phyloP scores from a whole-genome alignment of 78 protist genomes.

The Protostelium mycophagum region DNA sequence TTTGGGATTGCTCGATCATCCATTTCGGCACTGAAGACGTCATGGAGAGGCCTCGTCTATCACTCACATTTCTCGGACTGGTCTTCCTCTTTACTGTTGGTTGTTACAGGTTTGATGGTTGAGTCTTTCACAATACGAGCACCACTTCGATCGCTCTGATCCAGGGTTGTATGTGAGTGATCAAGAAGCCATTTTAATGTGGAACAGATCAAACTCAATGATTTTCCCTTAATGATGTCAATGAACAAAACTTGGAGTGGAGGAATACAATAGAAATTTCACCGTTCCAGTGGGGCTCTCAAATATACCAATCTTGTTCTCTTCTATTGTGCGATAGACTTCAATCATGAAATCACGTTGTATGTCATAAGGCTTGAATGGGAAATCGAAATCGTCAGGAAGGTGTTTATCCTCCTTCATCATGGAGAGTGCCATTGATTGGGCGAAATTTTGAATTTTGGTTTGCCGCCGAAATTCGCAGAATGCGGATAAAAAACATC shows the following conservation, averaged over 20 bases:
- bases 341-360: conserved; percentile 15
- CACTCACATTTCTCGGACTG: too few relatives aligned
- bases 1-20: background rate
- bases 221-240: conserved; percentile 27
- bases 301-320: conserved; percentile 48
- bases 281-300: conserved; percentile 74
- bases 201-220: conserved; percentile 26
- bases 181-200: conserved; percentile 14
- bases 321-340: background rate
- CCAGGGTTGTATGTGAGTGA: background rate
- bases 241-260: background rate
- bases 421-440: background rate
- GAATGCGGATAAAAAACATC: background rate
- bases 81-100: too few relatives aligned
- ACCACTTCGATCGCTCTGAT: too few relatives aligned
- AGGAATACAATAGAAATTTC: background rate
- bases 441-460: too few relatives aligned
- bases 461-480: background rate
- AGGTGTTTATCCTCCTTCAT: background rate
- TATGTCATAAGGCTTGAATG: conserved; percentile 38
- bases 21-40: background rate
- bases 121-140: too few relatives aligned
- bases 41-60: background rate
- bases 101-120: too few relatives aligned
- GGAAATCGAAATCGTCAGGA: conserved; percentile 15